These are phyloP conservation scores for Tulasnella sp. DNA, from an alignment of 768 basidiomycete species.

Conservation along the genomic window DNA sequence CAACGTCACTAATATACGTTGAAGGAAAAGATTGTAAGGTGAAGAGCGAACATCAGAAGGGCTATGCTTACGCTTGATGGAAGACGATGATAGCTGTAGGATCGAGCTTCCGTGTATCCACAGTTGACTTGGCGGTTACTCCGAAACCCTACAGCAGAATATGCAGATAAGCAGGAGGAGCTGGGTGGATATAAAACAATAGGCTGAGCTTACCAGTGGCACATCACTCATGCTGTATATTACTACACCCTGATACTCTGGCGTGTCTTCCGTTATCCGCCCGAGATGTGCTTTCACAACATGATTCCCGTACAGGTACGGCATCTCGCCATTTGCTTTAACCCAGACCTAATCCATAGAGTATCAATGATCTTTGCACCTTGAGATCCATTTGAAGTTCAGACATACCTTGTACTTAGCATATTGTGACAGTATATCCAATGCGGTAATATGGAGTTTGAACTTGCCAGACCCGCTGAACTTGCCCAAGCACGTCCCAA, in stretches of 20 bases:
- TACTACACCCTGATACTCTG: constrained; percentile 97
- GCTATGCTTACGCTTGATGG: constrained; percentile 77
- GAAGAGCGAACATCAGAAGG: constrained; percentile 12
- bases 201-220: constrained; percentile 54
- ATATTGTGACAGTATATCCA: constrained; percentile 90
- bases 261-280: constrained; percentile 95
- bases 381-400: no score
- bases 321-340: constrained; percentile 98
- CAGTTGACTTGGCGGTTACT: constrained; percentile 88
- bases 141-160: constrained; percentile 69
- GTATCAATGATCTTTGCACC: neutral
- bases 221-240: constrained; percentile 93
- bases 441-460: constrained; percentile 86
- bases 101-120: constrained; percentile 94
- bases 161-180: neutral
- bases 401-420: constrained; percentile 86
- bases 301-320: constrained; percentile 97
- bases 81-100: constrained; percentile 97
- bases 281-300: constrained; percentile 98
- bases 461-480: constrained; percentile 97
- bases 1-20: constrained; percentile 81
- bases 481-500: constrained; percentile 96
- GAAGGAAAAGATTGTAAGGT: no score
- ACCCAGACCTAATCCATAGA: constrained; percentile 71
- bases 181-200: neutral